Evolutionary conservation across 179 eudicot species (phyloP).

Genomic region (Beta macrorhiza): DNA sequence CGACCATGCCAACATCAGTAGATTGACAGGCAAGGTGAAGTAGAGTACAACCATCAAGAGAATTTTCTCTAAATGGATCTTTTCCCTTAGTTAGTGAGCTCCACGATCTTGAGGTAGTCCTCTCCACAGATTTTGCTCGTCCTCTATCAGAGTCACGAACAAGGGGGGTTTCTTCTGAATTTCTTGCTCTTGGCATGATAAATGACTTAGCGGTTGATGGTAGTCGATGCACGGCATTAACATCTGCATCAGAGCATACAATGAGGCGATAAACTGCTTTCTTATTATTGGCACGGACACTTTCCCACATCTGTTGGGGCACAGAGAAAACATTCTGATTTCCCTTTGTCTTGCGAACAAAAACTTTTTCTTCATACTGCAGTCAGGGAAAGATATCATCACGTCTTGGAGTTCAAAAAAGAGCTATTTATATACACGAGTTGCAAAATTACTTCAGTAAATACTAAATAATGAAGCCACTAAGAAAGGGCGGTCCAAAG

Average conservation of each 20-base stretch:
- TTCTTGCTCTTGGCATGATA: constrained; percentile 33
- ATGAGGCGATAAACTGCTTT: constrained; percentile 78
- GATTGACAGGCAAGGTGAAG: constrained; percentile 85
- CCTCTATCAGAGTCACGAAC: constrained; percentile 32
- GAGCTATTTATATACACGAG: not conserved
- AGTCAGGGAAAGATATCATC: constrained; percentile 20
- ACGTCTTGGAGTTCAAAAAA: not conserved
- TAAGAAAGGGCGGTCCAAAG: not conserved
- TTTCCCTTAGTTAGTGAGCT: constrained; percentile 37
- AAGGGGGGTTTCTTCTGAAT: constrained; percentile 37
- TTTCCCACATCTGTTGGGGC: constrained; percentile 72
- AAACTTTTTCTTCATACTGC: constrained; percentile 81
- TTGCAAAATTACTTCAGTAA: not conserved
- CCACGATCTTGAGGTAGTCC: constrained; percentile 35
- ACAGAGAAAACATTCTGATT: constrained; percentile 54
- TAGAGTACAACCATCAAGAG: constrained; percentile 61
- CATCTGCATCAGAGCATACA: constrained; percentile 61
- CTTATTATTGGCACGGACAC: constrained; percentile 69
- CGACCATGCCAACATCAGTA: constrained; percentile 84
- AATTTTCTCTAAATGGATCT: constrained; percentile 38
- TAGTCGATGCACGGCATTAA: constrained; percentile 56
- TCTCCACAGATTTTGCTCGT: constrained; percentile 36
- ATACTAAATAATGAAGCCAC: not conserved
- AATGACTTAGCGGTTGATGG: constrained; percentile 34
- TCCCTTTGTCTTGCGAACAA: constrained; percentile 59